Conservation (phyloP, 129 eudicot genomes). For the Artemisia argyi region DNA sequence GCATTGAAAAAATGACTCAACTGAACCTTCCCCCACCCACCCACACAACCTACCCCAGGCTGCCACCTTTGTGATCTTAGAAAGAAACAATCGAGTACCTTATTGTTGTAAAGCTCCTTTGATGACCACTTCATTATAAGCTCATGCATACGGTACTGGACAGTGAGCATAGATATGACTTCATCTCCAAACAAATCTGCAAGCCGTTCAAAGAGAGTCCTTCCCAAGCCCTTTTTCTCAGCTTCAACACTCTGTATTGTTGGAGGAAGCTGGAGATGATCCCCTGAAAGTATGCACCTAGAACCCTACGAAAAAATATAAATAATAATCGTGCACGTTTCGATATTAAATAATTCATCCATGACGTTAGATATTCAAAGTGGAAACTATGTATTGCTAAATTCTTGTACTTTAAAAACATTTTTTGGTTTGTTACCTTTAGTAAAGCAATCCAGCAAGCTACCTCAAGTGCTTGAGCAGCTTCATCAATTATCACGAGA, state of each 20-base stretch:
- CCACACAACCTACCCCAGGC: no score
- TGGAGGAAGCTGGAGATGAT: constrained; percentile 99
- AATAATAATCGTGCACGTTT: neutral
- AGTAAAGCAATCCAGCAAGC: constrained; percentile 98
- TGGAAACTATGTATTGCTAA: neutral
- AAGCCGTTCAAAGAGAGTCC: constrained; percentile 88
- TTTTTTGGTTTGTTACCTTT: constrained; percentile 51
- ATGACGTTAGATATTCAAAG: no score
- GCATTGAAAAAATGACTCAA: no score
- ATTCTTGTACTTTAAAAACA: neutral
- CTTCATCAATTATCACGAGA: constrained; percentile 94
- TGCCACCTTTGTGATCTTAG: neutral
- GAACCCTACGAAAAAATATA: constrained; percentile 53
- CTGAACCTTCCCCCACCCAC: no score
- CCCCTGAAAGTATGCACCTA: constrained; percentile 89
- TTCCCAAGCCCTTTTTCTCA: constrained; percentile 89
- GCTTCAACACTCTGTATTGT: constrained; percentile 97
- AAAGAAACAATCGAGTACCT: constrained; percentile 46
- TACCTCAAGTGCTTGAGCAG: constrained; percentile 97
- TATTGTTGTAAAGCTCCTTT: constrained; percentile 77
- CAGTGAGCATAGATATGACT: constrained; percentile 88
- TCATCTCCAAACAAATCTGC: constrained; percentile 90
- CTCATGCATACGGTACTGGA: constrained; percentile 97
- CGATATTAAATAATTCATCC: neutral
- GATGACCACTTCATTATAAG: constrained; percentile 97